A percentile compares a stretch with the other conserved stretches of the same genome.
phyloP scores from a whole-genome alignment of 1,139 yeast genomes.

The Wickerhamomyces sp. region DNA sequence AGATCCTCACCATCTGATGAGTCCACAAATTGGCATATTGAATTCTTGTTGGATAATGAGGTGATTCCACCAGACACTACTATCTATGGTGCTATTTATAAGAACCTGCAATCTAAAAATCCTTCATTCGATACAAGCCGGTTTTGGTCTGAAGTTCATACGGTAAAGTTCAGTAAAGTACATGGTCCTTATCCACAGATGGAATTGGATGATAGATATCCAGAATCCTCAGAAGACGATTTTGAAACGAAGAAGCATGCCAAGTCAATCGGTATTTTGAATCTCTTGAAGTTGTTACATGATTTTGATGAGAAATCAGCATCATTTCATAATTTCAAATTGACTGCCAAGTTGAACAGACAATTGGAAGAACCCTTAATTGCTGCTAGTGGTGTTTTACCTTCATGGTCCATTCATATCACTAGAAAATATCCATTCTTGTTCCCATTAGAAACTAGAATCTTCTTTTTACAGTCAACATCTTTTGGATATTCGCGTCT shows the following conservation, averaged over 20 bases:
- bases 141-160: slow-evolving; percentile 57
- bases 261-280: slow-evolving; percentile 45
- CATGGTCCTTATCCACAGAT: slow-evolving; percentile 21
- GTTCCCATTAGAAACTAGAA: slow-evolving; percentile 79
- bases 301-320: slow-evolving; percentile 30
- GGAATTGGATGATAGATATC: slow-evolving; percentile 7
- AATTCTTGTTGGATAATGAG: slow-evolving; percentile 60
- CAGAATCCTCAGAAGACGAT: slow-evolving; percentile 25
- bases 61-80: slow-evolving; percentile 66
- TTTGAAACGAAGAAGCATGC: slow-evolving; percentile 33
- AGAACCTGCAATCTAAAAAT: slow-evolving; percentile 38
- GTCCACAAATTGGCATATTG: slow-evolving; percentile 39
- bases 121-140: slow-evolving; percentile 40
- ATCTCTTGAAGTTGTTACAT: slow-evolving; percentile 48
- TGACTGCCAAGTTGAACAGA: slow-evolving; percentile 80
- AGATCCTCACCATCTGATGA: slow-evolving; percentile 8
- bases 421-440: slow-evolving; percentile 75
- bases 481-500: slow-evolving; percentile 89
- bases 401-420: slow-evolving; percentile 76
- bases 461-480: slow-evolving; percentile 76
- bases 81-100: slow-evolving; percentile 72
- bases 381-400: slow-evolving; percentile 83
- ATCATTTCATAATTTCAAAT: slow-evolving; percentile 68
- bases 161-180: slow-evolving; percentile 46
- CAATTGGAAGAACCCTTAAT: slow-evolving; percentile 88